Base-by-base conservation (phyloP, 345 rosid species). In the Melastoma malabathricum region DNA sequence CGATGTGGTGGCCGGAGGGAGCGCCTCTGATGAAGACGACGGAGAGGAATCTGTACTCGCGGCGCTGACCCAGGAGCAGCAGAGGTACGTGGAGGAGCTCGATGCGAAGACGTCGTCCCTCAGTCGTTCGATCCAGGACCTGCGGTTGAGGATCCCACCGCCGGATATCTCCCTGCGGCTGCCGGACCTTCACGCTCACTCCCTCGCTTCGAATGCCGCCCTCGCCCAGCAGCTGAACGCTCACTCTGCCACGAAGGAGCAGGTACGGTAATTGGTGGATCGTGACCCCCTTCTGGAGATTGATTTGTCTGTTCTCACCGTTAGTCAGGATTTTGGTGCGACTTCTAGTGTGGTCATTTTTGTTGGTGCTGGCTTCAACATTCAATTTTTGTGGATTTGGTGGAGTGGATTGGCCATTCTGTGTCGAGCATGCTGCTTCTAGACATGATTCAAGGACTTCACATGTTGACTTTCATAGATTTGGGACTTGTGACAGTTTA, bases 191-290 rank as follows among this genome's bases (percentile, higher is more conserved):
- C 89, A 71, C 39, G 95, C 98, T 47, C 95, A 84, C 69, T 92
- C 96, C 43, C 72, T 92, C 59, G 96, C 96, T 41, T 92, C 94
- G 62, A 80, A 77, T 58, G 95, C 89, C 3, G 96, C 92, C 47
- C 80, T 90, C 51, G 85, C 95, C 48, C 85, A 80, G 60, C 98
- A 90, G 73, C 68, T 90, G 61, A 89, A 84, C 64, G 75, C 98
- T 59, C 98, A 90, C 66, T 82, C 96, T 39, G 67, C 98, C 60
- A 92, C 96, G 46, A 84, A 86, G 58, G 85, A 92, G 68, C 96
- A 86, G 78, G 95, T 84, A 46, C 41, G 41, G 12, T 34, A 34
- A 34, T 31, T 31, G 38, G 38, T 31, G 38, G 38, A 31, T 31
- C 38, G 38, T 31, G 38, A 31, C 5, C 38, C 10, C 10, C 38